Evolutionary conservation across 345 rosid genomes (phyloP), one percentile per base, ranked within the genome.

Genomic region (Arabidopsis suecica): DNA sequence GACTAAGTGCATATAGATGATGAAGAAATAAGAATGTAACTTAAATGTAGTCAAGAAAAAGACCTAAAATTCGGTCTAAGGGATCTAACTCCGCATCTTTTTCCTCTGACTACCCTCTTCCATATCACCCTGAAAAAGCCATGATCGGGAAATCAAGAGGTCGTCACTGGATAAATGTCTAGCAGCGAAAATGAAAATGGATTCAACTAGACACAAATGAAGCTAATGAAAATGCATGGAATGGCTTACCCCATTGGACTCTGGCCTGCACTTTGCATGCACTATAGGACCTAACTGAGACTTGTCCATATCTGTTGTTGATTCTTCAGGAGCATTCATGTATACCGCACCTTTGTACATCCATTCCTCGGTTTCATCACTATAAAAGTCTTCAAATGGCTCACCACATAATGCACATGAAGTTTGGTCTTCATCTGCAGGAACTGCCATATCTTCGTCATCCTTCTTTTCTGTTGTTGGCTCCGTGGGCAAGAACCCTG

Each of bases 321-420:
- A 79, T 71, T 88, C 96, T 49, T 73, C 79, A n/a, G 86, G 86
- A 33, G 88, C 89, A 86, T 96, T 93, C 91, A 89, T 82, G 89
- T 96, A 96, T 50, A 93, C 97, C 37, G 98, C 93, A 34, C 97
- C 99, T 81, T 79, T 96, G 73, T 96, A 96, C 98, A 96, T 96
- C 99, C 99, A 96, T 77, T 89, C 96, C 82, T 96, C 99, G 1
- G 89, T 88, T 79, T 96, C 98, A 54, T 96, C 99, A 60, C 98
- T 96, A 76, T 86, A 96, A 76, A 93, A 93, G 83, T 96, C 96
- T 81, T 96, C 98, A 80, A 96, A 96, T 9, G 87, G 81, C 79
- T 96, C 99, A 68, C 97, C 99, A 82, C 99, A 96, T 78, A 96
- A 83, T 4, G 98, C 99, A 32, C 99, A 96, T 23, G 79, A 84